Conservation (phyloP, 495 filamentous ascomycete species). For the Haplographium delicatum region DNA sequence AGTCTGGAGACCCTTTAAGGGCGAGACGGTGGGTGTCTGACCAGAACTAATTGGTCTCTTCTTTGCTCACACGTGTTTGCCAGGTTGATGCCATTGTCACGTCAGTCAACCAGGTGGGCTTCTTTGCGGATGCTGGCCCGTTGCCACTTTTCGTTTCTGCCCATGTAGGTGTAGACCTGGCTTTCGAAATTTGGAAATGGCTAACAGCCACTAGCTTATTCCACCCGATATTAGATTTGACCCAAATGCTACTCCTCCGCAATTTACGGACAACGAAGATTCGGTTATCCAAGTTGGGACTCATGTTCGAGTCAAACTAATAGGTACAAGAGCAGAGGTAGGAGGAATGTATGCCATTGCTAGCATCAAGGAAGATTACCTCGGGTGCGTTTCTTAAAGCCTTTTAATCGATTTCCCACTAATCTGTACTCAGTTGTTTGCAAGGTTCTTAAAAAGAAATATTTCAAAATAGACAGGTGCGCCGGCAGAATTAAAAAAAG, state of each 20-base stretch:
- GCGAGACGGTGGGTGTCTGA: slow-evolving; percentile 74
- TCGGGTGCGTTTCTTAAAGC: slow-evolving; percentile 30
- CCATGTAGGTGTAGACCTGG: slow-evolving; percentile 60
- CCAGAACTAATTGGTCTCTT: not conserved
- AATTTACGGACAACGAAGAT: slow-evolving; percentile 82
- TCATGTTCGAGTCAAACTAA: slow-evolving; percentile 86
- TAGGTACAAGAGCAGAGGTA: slow-evolving; percentile 86
- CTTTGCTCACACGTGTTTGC: slow-evolving; percentile 11
- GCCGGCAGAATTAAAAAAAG: not conserved
- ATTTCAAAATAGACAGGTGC: slow-evolving; percentile 4
- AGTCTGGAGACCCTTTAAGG: slow-evolving; percentile 94
- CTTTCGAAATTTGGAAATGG: not conserved
- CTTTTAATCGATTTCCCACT: not conserved
- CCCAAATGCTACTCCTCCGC: slow-evolving; percentile 77
- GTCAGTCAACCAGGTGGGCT: slow-evolving; percentile 84
- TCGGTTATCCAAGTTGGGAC: slow-evolving; percentile 91
- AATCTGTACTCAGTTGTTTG: slow-evolving; percentile 16
- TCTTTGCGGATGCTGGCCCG: slow-evolving; percentile 88
- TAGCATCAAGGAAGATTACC: slow-evolving; percentile 85
- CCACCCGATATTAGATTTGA: slow-evolving; percentile 90
- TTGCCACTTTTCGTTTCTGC: slow-evolving; percentile 83
- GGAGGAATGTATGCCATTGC: slow-evolving; percentile 94
- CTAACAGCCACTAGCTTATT: slow-evolving; percentile 60
- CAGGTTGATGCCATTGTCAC: slow-evolving; percentile 90
- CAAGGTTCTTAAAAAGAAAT: slow-evolving; percentile 17